phyloP scores from a whole-genome alignment of 2,329 filamentous ascomycete genomes.

The Neophaeococcomyces aloes region DNA sequence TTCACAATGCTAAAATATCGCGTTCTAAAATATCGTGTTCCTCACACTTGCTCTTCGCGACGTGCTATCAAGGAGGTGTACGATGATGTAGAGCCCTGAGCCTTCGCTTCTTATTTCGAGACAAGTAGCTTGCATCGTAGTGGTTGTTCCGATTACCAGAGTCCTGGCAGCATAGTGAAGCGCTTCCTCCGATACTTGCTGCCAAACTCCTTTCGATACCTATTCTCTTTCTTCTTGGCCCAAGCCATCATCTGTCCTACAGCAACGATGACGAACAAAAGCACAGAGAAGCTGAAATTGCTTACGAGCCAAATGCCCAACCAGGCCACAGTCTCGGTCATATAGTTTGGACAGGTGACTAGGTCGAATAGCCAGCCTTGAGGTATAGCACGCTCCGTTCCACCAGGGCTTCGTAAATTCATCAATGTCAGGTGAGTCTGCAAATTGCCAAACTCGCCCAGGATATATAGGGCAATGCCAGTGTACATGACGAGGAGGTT shows the following conservation, averaged over 20 bases:
- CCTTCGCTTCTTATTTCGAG: too few relatives aligned
- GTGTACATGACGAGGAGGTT: slow-evolving; percentile 50
- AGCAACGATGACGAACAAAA: slow-evolving; percentile 65
- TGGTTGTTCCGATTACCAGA: slow-evolving; percentile 44
- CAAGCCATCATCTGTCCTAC: slow-evolving; percentile 71
- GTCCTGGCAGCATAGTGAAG: slow-evolving; percentile 67
- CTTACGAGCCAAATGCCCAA: slow-evolving; percentile 68
- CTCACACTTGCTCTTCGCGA: too few relatives aligned
- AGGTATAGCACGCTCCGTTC: slow-evolving; percentile 80
- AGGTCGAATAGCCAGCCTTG: slow-evolving; percentile 70
- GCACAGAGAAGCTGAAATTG: slow-evolving; percentile 61
- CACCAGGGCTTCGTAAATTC: slow-evolving; percentile 64
- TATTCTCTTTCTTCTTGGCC: slow-evolving; percentile 84
- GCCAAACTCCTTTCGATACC: slow-evolving; percentile 82
- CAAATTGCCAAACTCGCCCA: slow-evolving; percentile 73
- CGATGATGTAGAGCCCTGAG: too few relatives aligned
- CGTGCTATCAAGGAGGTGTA: too few relatives aligned
- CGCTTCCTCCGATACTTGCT: slow-evolving; percentile 94
- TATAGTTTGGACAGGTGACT: slow-evolving; percentile 95
- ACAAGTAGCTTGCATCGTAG: background rate
- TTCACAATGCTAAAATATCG: too few relatives aligned
- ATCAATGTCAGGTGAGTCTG: slow-evolving; percentile 70
- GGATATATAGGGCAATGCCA: slow-evolving; percentile 60
- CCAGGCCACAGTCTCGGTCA: slow-evolving; percentile 87
- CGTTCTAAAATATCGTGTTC: too few relatives aligned